Evolutionary conservation across 192 early-diverging fungal species (phyloP).

Genomic region (Coemansia sp.): DNA sequence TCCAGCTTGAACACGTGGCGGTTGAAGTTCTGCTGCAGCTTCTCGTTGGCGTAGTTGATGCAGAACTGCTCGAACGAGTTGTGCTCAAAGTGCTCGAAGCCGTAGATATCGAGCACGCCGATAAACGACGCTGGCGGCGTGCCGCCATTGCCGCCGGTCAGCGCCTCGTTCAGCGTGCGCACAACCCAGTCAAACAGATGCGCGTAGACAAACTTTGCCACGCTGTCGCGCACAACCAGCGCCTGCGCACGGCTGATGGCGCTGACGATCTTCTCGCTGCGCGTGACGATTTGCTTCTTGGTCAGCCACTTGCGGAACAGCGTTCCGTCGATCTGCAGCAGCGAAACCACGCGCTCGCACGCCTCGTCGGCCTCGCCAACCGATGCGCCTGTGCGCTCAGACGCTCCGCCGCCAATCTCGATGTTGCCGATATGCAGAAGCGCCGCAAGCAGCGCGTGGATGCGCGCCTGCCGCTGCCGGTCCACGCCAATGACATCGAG

Average conservation of each 20-base stretch:
- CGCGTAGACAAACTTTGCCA: constrained; percentile 97
- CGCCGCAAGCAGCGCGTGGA: constrained; percentile 90
- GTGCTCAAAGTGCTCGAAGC: constrained; percentile 99
- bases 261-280: constrained; percentile 90
- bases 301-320: constrained; percentile 95
- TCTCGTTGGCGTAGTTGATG: constrained; percentile 97
- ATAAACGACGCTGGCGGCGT: constrained; percentile 70
- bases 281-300: constrained; percentile 88
- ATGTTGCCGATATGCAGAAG: constrained; percentile 97
- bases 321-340: constrained; percentile 75
- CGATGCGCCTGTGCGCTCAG: constrained; percentile 64
- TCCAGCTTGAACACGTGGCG: constrained; percentile 98
- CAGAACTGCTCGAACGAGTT: constrained; percentile 99
- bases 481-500: constrained; percentile 86
- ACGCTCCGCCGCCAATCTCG: constrained; percentile 63
- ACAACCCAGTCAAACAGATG: constrained; percentile 97
- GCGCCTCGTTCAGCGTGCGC: constrained; percentile 80
- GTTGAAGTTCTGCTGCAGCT: constrained; percentile 99
- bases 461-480: constrained; percentile 79
- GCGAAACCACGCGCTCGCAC: constrained; percentile 62
- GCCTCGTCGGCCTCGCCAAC: constrained; percentile 80
- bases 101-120: constrained; percentile 99
- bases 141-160: constrained; percentile 45
- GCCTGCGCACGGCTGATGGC: constrained; percentile 74
- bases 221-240: constrained; percentile 81